phyloP scores from a whole-genome alignment of 176 grass and related monocot species.

The Ananas comosus region DNA sequence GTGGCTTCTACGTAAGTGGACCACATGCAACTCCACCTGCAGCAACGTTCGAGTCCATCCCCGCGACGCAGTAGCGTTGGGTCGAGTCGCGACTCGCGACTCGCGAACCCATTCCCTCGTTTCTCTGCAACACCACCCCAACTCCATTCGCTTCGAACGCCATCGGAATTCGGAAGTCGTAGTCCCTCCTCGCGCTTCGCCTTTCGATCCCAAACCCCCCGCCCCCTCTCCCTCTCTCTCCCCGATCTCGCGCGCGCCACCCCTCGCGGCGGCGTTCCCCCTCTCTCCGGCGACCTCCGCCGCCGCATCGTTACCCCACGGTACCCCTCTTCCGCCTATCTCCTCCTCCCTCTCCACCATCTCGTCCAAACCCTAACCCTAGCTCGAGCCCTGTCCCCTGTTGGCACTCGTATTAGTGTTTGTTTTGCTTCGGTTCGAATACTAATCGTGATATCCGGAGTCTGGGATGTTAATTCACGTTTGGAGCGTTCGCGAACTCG shows the following conservation, averaged over 20 bases:
- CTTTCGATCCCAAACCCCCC: slow-evolving; percentile 11
- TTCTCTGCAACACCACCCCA: neutral
- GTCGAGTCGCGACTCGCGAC: neutral
- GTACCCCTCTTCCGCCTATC: neutral
- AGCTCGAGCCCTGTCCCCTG: slow-evolving; percentile 24
- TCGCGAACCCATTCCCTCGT: neutral
- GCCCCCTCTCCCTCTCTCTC: slow-evolving; percentile 13
- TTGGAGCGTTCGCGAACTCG: neutral
- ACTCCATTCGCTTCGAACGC: neutral
- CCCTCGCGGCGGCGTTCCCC: neutral
- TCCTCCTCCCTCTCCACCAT: neutral
- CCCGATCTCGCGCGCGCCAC: slow-evolving; percentile 24
- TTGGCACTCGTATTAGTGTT: neutral
- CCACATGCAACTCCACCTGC: neutral
- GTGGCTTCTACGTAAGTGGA: too few relatives aligned
- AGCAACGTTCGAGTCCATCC: neutral
- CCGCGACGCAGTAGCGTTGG: neutral
- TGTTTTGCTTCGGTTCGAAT: neutral
- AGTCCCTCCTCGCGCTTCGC: neutral
- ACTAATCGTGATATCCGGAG: neutral
- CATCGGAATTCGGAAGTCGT: slow-evolving; percentile 16
- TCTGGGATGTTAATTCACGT: neutral
- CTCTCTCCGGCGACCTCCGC: neutral
- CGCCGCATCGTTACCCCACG: neutral
- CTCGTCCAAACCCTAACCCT: slow-evolving; percentile 60